A percentile compares a stretch with the other conserved stretches of the same genome.
phyloP scores from a whole-genome alignment of 495 filamentous ascomycete species.

The Amorphotheca resinae region DNA sequence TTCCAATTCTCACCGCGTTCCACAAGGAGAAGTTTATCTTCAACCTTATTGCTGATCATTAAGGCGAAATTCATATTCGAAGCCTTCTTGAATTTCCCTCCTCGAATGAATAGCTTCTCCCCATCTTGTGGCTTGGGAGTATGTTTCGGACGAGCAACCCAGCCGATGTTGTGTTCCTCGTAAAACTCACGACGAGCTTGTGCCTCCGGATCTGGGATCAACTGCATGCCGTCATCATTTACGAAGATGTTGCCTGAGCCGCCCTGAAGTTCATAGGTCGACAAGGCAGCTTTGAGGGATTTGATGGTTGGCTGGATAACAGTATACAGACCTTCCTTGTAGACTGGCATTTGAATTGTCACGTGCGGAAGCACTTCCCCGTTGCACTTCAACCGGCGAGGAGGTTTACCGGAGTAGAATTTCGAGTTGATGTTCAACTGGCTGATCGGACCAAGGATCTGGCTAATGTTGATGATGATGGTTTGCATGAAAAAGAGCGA shows the following conservation, averaged over 20 bases:
- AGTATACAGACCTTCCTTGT: slow-evolving; percentile 53
- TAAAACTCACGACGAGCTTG: slow-evolving; percentile 49
- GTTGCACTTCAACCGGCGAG: slow-evolving; percentile 35
- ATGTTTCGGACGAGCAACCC: slow-evolving; percentile 47
- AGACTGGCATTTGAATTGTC: slow-evolving; percentile 65
- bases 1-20: slow-evolving; percentile 38
- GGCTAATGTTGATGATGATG: slow-evolving; percentile 40
- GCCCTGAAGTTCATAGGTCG: slow-evolving; percentile 56
- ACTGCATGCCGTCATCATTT: slow-evolving; percentile 58
- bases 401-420: slow-evolving; percentile 45
- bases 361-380: slow-evolving; percentile 44
- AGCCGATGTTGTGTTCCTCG: slow-evolving; percentile 49
- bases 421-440: slow-evolving; percentile 44
- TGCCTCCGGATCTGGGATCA: slow-evolving; percentile 40
- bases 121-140: slow-evolving; percentile 20
- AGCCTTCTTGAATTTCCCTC: slow-evolving; percentile 63
- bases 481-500: slow-evolving; percentile 41
- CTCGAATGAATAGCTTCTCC: slow-evolving; percentile 34
- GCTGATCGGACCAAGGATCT: slow-evolving; percentile 46
- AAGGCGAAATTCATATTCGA: slow-evolving; percentile 64
- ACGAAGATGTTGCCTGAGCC: slow-evolving; percentile 61
- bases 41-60: slow-evolving; percentile 44
- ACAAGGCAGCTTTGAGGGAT: slow-evolving; percentile 51
- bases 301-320: slow-evolving; percentile 52
- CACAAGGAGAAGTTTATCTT: slow-evolving; percentile 36